Base-by-base conservation (phyloP, 2,329 filamentous ascomycete species). In the Cladosporium halotolerans region DNA sequence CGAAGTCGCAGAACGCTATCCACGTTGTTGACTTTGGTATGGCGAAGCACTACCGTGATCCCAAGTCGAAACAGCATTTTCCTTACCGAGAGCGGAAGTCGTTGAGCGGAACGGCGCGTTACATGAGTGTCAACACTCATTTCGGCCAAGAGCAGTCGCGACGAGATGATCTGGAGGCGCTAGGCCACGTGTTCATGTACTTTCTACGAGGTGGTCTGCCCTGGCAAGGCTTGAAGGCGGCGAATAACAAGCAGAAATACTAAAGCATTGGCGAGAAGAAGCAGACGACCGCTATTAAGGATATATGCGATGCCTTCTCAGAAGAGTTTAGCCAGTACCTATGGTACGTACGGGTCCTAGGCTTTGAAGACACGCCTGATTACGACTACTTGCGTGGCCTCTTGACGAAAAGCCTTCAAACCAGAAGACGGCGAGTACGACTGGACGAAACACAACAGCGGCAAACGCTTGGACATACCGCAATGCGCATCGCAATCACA, bases 211-310 rank as follows among this genome's bases (percentile, higher is more conserved):
- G 82, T 41, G 82, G 82, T 53, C 75, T 85, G 48, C 82, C 82
- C 52, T 85, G 82, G 82, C 82, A 85, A 68, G 82, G 82, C 51
- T 70, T 85, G 55, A 85, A 85, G 71, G 82, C 82, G 63, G 82
- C 82, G 11, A 85, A 82, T 53, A 85, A 85, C 73, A 85, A 99
- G 82, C 93, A 99, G 71, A 99, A 99, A 76, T 99, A 99, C 70
- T 93, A 99, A 76, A 97, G 97, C 81, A 99, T 99, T 73, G 93
- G 93, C 43, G 92, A 99, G 79, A 97, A 99, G 86, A 99, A 99
- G 79, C 93, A 97, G 76, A 96, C 92, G 0, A 97, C 93, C 18
- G 82, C 83, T 4, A 95, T 99, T 75, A 96, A 96, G 76, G 93
- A 99, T 65, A 82, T 99, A 13, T 97, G 92, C 69, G 91, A 96